A percentile compares a stretch with the other conserved stretches of the same genome.
Evolutionary conservation across 306 rosid genomes (phyloP).

Genomic region (Vicia sativa): DNA sequence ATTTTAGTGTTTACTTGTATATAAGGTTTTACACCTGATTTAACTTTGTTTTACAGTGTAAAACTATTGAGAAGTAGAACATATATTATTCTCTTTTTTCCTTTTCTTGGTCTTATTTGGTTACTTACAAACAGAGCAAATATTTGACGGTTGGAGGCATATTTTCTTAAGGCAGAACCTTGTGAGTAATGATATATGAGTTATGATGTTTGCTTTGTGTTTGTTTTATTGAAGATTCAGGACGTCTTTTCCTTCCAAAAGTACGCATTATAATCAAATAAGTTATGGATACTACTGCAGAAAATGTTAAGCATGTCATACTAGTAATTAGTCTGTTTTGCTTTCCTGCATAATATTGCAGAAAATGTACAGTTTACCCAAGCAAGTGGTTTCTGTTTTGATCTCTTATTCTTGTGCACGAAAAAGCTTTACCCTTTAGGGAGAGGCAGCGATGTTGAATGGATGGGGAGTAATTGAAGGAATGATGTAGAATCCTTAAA

Average conservation of each 20-base stretch:
- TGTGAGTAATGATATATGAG: conserved; percentile 14
- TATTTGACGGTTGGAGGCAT: neutral
- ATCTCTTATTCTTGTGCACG: too few relatives aligned
- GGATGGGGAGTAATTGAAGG: neutral
- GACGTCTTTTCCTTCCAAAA: neutral
- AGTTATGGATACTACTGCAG: too few relatives aligned
- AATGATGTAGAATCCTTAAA: neutral
- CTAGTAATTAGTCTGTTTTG: too few relatives aligned
- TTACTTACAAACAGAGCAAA: conserved; percentile 16
- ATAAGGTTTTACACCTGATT: conserved; percentile 31
- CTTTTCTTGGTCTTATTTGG: neutral
- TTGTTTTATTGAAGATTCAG: neutral
- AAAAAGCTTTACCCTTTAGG: neutral
- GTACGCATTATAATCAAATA: neutral
- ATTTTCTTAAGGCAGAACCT: neutral
- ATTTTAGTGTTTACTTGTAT: conserved; percentile 37
- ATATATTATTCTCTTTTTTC: neutral
- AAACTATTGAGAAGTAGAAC: conserved; percentile 12
- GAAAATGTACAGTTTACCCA: too few relatives aligned
- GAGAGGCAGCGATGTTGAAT: conserved; percentile 4
- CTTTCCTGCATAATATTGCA: too few relatives aligned
- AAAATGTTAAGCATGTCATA: too few relatives aligned
- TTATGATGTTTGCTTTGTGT: neutral
- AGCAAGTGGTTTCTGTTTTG: too few relatives aligned
- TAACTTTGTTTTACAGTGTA: conserved; percentile 29